phyloP scores from a whole-genome alignment of 495 filamentous ascomycete genomes.

The Penicillium alfredii region DNA sequence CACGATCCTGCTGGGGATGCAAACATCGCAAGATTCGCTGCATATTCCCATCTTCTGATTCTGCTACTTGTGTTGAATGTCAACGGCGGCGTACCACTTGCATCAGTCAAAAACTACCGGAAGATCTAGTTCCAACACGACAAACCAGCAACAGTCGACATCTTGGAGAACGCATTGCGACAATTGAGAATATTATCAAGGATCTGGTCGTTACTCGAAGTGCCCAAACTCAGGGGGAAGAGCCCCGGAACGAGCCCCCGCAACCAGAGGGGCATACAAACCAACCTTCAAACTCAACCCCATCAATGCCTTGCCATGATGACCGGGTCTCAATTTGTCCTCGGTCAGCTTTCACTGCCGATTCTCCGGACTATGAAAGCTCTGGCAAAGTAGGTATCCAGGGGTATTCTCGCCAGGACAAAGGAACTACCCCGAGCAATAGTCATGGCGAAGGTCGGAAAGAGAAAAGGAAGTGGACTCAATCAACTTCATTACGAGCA shows the following conservation, averaged over 20 bases:
- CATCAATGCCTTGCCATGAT: no score
- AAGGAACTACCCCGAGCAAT: no score
- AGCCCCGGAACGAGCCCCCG: background rate
- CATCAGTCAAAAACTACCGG: constrained; percentile 30
- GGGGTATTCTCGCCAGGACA: no score
- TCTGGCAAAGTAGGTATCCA: no score
- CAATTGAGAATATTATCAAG: background rate
- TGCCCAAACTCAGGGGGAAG: background rate
- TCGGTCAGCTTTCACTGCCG: no score
- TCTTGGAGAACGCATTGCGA: background rate
- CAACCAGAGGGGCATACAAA: no score
- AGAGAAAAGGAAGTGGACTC: no score
- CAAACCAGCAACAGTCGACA: background rate
- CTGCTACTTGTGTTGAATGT: constrained; percentile 9
- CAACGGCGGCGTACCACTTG: constrained; percentile 22
- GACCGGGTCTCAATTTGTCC: no score
- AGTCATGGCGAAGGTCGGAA: no score
- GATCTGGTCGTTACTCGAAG: background rate
- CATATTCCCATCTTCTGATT: constrained; percentile 25
- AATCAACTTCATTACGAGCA: no score
- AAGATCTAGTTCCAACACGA: constrained; percentile 17
- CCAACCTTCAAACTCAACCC: no score
- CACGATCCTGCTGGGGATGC: constrained; percentile 48
- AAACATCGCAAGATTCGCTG: constrained; percentile 46
- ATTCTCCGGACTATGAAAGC: no score